Evolutionary conservation across 1,284 basidiomycete species (phyloP).

Genomic region (Stereum hirsutum): DNA sequence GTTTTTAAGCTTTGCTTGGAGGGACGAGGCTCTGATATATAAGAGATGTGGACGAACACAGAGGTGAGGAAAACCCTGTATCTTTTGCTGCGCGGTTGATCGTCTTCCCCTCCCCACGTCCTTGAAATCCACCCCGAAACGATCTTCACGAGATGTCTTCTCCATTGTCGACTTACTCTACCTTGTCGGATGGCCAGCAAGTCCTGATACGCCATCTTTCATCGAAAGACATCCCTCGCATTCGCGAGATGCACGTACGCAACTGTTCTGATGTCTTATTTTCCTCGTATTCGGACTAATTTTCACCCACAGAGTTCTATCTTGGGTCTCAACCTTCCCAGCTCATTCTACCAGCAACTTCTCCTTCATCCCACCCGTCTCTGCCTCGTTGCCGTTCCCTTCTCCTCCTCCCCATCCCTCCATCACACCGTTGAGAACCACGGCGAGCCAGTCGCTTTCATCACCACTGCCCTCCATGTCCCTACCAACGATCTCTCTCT

Average conservation of each 20-base stretch:
- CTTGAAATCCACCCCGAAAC: too few species aligned
- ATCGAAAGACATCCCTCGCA: slow-evolving; percentile 28
- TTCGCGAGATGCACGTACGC: slow-evolving; percentile 37
- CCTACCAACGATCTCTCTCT: slow-evolving; percentile 12
- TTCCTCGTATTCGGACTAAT: slow-evolving; percentile 12
- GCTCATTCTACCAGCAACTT: slow-evolving; percentile 45
- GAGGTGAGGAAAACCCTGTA: too few species aligned
- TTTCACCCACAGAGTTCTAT: slow-evolving; percentile 18
- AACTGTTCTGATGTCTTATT: slow-evolving; percentile 3
- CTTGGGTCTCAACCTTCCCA: slow-evolving; percentile 16
- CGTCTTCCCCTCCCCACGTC: too few species aligned
- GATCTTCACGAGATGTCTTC: too few species aligned
- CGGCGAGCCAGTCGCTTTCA: slow-evolving; percentile 32
- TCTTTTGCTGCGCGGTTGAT: too few species aligned
- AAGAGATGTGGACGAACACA: too few species aligned
- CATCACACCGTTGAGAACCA: neutral
- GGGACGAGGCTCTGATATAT: too few species aligned
- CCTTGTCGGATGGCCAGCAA: slow-evolving; percentile 13
- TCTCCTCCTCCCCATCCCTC: slow-evolving; percentile 14
- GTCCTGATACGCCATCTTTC: slow-evolving; percentile 24
- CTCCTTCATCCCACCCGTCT: slow-evolving; percentile 36
- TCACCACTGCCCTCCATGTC: slow-evolving; percentile 32
- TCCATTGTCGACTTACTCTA: slow-evolving; percentile 12
- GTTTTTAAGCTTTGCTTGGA: too few species aligned
- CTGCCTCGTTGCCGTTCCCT: slow-evolving; percentile 37